These are phyloP conservation scores for Rugosomyces carneus DNA, from an alignment of 1,284 basidiomycete genomes.

Conservation along the genomic window DNA sequence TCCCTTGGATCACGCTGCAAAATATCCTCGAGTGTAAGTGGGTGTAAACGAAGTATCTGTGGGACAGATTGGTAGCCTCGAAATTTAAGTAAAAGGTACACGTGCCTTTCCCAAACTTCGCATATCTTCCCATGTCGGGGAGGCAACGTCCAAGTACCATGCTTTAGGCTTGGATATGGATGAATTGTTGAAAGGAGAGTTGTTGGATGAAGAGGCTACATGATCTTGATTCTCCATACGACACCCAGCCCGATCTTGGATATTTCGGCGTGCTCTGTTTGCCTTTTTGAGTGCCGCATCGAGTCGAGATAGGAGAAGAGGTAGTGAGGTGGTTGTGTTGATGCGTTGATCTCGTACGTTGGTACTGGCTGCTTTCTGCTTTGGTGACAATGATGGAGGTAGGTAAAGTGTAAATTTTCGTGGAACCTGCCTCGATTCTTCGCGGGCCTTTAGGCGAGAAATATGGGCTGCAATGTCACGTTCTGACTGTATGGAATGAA, in stretches of 20 bases:
- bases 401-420: constrained; percentile 65
- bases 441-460: constrained; percentile 52
- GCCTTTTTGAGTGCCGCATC: constrained; percentile 45
- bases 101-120: constrained; percentile 82
- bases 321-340: constrained; percentile 52
- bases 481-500: constrained; percentile 49
- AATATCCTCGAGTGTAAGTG: constrained; percentile 92
- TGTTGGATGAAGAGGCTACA: constrained; percentile 18
- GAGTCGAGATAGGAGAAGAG: constrained; percentile 49
- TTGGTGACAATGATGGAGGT: constrained; percentile 33
- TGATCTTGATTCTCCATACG: constrained; percentile 27
- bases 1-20: constrained; percentile 92
- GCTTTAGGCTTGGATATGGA: constrained; percentile 34
- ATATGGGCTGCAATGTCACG: constrained; percentile 47
- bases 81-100: constrained; percentile 15
- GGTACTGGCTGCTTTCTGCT: constrained; percentile 1
- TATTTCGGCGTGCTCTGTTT: constrained; percentile 29
- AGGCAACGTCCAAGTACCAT: constrained; percentile 93
- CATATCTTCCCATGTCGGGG: constrained; percentile 89
- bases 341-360: constrained; percentile 27
- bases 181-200: background rate
- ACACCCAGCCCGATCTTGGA: constrained; percentile 14
- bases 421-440: constrained; percentile 50
- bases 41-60: constrained; percentile 85
- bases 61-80: constrained; percentile 1